A percentile compares a stretch with the other conserved stretches of the same genome.
phyloP scores from a whole-genome alignment of 306 rosid species.

The Lupinus albus region DNA sequence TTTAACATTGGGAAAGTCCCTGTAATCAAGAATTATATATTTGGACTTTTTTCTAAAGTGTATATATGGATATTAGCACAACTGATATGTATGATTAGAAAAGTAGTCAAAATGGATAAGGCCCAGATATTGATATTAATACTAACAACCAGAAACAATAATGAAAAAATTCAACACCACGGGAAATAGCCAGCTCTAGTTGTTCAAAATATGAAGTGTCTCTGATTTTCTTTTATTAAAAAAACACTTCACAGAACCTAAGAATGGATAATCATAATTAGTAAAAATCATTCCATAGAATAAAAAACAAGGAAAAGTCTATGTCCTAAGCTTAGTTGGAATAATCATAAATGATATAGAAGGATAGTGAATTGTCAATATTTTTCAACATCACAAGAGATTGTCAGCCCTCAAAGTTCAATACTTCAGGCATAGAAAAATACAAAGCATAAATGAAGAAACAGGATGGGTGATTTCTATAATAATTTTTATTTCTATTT shows the following conservation, averaged over 20 bases:
- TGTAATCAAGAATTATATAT: neutral
- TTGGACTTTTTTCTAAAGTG: neutral
- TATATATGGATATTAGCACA: neutral
- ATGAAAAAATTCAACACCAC: slow-evolving; percentile 5
- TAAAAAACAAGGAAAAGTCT: slow-evolving; percentile 4
- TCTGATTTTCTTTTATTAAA: no score
- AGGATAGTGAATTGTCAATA: no score
- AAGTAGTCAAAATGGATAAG: slow-evolving; percentile 3
- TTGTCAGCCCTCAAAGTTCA: slow-evolving; percentile 14
- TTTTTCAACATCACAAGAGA: no score
- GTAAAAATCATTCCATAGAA: neutral
- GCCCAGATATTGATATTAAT: neutral
- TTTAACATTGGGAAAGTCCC: slow-evolving; percentile 5
- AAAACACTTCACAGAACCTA: no score
- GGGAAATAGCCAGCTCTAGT: neutral
- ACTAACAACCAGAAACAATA: slow-evolving; percentile 6
- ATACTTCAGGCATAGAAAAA: slow-evolving; percentile 6
- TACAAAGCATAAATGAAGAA: slow-evolving; percentile 22
- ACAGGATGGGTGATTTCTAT: neutral
- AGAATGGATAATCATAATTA: no score
- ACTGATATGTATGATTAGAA: slow-evolving; percentile 14
- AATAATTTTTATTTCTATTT: slow-evolving; percentile 3
- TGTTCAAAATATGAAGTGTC: no score
- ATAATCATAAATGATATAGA: slow-evolving; percentile 30
- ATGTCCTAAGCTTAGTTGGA: neutral